Conservation (phyloP, 371 early-diverging fungal species). For the Hamiltosporidium magnivora region DNA sequence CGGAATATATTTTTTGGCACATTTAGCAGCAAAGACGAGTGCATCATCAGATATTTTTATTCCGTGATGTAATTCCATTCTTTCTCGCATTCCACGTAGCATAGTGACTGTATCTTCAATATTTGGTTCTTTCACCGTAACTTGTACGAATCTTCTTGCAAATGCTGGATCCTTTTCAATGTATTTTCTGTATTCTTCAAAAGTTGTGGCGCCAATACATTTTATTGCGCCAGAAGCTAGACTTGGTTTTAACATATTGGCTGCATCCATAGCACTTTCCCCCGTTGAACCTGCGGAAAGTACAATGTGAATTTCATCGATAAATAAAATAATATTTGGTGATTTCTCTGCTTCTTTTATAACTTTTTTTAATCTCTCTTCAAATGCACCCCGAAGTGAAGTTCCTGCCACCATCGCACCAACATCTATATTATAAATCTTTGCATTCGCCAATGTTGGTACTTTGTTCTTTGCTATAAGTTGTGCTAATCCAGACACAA, state of each 20-base stretch:
- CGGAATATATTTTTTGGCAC: constrained; percentile 66
- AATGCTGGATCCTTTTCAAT: constrained; percentile 72
- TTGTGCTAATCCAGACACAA: constrained; percentile 66
- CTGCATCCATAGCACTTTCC: constrained; percentile 69
- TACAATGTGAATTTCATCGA: constrained; percentile 92
- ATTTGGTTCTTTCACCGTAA: constrained; percentile 67
- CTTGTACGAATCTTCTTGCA: constrained; percentile 68
- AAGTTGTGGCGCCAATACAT: constrained; percentile 73
- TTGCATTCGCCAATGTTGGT: constrained; percentile 67
- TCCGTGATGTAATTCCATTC: constrained; percentile 72
- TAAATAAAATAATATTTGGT: constrained; percentile 80
- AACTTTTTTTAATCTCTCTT: constrained; percentile 86
- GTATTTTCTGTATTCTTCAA: constrained; percentile 69
- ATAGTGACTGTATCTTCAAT: constrained; percentile 72
- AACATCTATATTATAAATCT: constrained; percentile 79
- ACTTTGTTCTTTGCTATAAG: constrained; percentile 83
- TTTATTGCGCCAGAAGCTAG: constrained; percentile 66
- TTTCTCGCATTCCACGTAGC: constrained; percentile 66
- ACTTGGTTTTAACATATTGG: constrained; percentile 75
- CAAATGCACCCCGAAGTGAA: constrained; percentile 89
- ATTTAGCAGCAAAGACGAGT: constrained; percentile 64
- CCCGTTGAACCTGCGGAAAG: constrained; percentile 62
- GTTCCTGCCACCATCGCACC: constrained; percentile 76
- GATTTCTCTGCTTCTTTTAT: constrained; percentile 80
- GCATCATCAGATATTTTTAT: constrained; percentile 69